Evolutionary conservation across 2,329 filamentous ascomycete genomes (phyloP), one percentile per base, ranked within the genome.

Genomic region (Scedosporium boydii): DNA sequence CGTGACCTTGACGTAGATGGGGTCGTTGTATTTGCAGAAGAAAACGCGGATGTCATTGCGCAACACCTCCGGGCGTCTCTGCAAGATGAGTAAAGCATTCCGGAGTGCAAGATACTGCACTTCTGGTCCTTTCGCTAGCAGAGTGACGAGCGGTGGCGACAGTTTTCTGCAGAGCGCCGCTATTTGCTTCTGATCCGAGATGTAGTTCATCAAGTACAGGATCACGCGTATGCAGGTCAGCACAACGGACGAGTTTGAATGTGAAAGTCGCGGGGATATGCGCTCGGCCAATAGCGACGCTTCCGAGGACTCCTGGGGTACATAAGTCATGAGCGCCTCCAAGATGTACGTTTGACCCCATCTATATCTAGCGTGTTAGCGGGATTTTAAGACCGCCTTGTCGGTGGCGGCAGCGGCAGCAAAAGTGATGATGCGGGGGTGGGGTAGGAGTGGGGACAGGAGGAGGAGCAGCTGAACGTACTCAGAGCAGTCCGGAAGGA

Each of bases 21-120:
- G 95, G 71, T 99, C 95, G 74, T 99, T 99, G 77, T 99, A 99
- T 81, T 99, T 99, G 86, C 95, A 99, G 77, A 99, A 99, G 78
- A 99, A 99, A 38, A 99, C 95, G 57, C 95, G 87, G 65, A 99
- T 98, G 74, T 99, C 95, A 75, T 97, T 98, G 66, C 92, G 86
- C 61, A 99, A 77, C 7, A 99, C 93, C 70, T 98, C 95, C 0
- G 95, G 95, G 62, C 93, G 84, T 69, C 93, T 84, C 74, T 99
- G 95, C 60, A 99, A 79, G 68, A 99, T 99, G 14, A 99, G 81
- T 2, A 99, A 82, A 0, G 95, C 95, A 72, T 99, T 99, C 66
- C 95, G 84, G 18, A 99, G 82, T 0, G 95, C 95, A 6, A 99
- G 82, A 71, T 99, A 99, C 73, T 99, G 95, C n/a, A 99, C 95